Base-by-base conservation (phyloP, 1,284 basidiomycete species). In the Exsudoporus floridanus region DNA sequence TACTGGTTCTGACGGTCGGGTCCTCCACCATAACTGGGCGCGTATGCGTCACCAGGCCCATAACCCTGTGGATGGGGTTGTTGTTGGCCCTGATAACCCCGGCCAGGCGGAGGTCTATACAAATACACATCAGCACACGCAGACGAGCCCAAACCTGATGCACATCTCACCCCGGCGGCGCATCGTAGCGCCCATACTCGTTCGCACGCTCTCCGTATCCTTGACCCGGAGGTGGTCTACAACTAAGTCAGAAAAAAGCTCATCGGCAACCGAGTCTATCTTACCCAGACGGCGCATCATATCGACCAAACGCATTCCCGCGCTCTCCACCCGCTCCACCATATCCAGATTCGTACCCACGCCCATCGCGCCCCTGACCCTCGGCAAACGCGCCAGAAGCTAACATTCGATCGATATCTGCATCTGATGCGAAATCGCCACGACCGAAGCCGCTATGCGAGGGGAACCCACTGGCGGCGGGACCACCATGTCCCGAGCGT, bases 341-440 rank as follows among this genome's bases (percentile, higher is more conserved):
- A 14, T 52, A 37, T 6, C 28, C 47, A n/a, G 2, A 18, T 2
- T 30, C 42, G 7, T 6, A 10, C 8, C 35, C 43, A 3, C 40
- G 31, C 2, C 14, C 40, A 21, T 42, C 41, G 8, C 37, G 48
- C 0, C 41, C 33, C 12, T 14, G 31, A 6, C 38, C 9, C 23
- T 13, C 23, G 7, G 19, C 8, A 14, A 66, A 55, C 40, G 47
- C 46, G 2, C 65, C 67, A 4, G 51, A 9, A 2, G 38, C 0
- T 34, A 71, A 38, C 59, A 70, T 58, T 43, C 54, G 52, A 4
- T 53, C 19, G 33, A 66, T 56, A 2, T 70, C 67, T 5, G 40
- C 63, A 52, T 66, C 65, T 38, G 65, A 60, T 49, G 60, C 63
- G 39, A 66, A 66, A 64, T 66, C 69, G 19, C 46, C 53, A 0